Evolutionary conservation across 2,329 filamentous ascomycete genomes (phyloP).

Genomic region (Beauveria pseudobassiana): DNA sequence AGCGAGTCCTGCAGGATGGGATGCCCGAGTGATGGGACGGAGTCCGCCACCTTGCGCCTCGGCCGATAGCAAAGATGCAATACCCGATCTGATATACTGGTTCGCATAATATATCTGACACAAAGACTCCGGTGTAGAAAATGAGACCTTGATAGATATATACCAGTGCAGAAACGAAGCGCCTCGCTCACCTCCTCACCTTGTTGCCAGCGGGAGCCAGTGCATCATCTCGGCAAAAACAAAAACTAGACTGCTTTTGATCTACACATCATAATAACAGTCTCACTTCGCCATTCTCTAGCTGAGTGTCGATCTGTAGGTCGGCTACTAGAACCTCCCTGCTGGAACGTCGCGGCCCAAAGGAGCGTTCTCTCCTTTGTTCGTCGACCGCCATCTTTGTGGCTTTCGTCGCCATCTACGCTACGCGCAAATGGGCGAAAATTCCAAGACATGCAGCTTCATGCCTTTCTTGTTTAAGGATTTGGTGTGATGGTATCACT

Average conservation of each 20-base stretch:
- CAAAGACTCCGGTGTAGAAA: not conserved
- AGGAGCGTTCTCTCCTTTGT: not conserved
- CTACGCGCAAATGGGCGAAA: not conserved
- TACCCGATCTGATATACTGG: no score
- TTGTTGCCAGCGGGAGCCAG: not conserved
- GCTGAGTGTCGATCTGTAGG: not conserved
- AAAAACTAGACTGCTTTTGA: not conserved
- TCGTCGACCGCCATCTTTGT: not conserved
- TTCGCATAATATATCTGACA: not conserved
- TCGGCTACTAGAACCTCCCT: not conserved
- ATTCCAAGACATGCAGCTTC: constrained; percentile 6
- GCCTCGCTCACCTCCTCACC: not conserved
- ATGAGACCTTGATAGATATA: no score
- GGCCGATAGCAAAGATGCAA: not conserved
- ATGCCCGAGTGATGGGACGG: not conserved
- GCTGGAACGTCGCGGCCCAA: not conserved
- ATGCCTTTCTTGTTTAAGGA: not conserved
- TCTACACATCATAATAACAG: not conserved
- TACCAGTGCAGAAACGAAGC: not conserved
- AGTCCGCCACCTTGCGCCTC: not conserved
- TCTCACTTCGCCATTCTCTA: constrained; percentile 3
- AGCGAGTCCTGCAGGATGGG: not conserved
- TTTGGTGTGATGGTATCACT: not conserved
- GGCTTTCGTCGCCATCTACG: constrained; percentile 8
- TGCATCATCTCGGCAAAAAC: not conserved